Conservation (phyloP, 1,139 yeast genomes). For the Arxiozyma slooffiae region DNA sequence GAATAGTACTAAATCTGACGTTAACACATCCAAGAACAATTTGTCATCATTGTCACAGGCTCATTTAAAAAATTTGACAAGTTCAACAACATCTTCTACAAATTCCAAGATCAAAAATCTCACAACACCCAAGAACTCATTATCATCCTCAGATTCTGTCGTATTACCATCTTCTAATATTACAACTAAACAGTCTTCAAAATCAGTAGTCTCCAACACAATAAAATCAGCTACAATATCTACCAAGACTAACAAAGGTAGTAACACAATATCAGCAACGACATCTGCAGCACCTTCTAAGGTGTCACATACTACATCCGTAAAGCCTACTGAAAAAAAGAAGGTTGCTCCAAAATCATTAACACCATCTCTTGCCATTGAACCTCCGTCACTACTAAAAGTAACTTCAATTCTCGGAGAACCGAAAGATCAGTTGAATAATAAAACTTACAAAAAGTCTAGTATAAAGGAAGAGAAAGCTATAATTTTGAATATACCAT, state of each 20-base stretch:
- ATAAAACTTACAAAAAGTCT: background rate
- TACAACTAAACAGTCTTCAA: background rate
- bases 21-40: background rate
- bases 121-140: background rate
- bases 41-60: background rate
- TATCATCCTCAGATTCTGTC: background rate
- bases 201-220: background rate
- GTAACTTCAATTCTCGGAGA: constrained; percentile 12
- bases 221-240: background rate
- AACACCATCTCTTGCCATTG: constrained; percentile 26
- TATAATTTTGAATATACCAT: constrained; percentile 42
- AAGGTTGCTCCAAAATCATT: constrained; percentile 15
- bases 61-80: background rate
- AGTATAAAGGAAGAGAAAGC: constrained; percentile 22
- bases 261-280: constrained; percentile 2
- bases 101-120: background rate
- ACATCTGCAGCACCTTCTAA: constrained; percentile 7
- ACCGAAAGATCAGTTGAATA: background rate
- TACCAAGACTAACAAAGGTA: background rate
- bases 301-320: constrained; percentile 8
- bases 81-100: background rate
- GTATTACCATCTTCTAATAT: background rate
- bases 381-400: constrained; percentile 21
- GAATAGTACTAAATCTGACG: too few species aligned
- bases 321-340: constrained; percentile 16